These are phyloP conservation scores for Glycine latifolia DNA, from an alignment of 306 rosid genomes.

Conservation along the genomic window DNA sequence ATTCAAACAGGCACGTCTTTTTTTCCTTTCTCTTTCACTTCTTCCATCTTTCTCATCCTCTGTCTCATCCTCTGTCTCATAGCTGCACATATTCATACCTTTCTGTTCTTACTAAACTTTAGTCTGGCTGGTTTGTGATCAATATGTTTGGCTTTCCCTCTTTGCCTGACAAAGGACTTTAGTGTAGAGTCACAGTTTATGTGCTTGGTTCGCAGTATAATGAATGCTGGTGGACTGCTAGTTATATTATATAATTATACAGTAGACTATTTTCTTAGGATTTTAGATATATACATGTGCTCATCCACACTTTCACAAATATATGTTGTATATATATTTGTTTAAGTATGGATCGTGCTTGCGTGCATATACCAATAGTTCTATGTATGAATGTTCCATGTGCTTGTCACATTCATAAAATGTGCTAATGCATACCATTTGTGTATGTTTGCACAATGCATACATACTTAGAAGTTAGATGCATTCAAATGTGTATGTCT, in stretches of 20 bases:
- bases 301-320: not conserved
- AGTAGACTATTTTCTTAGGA: slow-evolving; percentile 23
- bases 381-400: slow-evolving; percentile 13
- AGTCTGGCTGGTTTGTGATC: slow-evolving; percentile 41
- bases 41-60: not conserved
- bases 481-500: slow-evolving; percentile 15
- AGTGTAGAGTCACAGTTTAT: slow-evolving; percentile 28
- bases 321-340: not conserved
- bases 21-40: slow-evolving; percentile 34
- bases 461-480: not conserved
- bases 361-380: not conserved
- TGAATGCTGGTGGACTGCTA: slow-evolving; percentile 32
- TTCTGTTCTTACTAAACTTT: slow-evolving; percentile 32
- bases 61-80: too few species aligned
- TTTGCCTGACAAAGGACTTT: slow-evolving; percentile 13
- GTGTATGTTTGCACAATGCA: not conserved
- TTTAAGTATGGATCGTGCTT: slow-evolving; percentile 2
- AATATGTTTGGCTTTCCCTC: slow-evolving; percentile 14
- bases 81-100: not conserved
- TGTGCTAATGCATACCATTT: slow-evolving; percentile 3
- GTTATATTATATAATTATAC: not conserved
- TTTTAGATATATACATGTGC: slow-evolving; percentile 29
- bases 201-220: slow-evolving; percentile 30
- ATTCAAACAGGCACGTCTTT: slow-evolving; percentile 76
- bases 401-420: slow-evolving; percentile 26